Base-by-base conservation (phyloP, 2,329 filamentous ascomycete genomes). In the Scorias spongiosa region DNA sequence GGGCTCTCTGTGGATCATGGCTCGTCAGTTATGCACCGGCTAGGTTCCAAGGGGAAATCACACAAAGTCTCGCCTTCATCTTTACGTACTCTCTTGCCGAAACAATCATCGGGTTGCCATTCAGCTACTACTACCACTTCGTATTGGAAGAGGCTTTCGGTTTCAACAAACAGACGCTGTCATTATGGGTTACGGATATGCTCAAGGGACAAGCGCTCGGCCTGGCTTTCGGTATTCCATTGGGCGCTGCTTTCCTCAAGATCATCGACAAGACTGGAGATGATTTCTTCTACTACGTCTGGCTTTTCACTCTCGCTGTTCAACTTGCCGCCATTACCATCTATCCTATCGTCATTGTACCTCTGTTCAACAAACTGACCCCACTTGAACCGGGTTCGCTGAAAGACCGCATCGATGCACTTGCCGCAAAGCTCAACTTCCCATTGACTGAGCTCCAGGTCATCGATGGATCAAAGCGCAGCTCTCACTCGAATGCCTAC, bases 281-380 rank as follows among this genome's bases (percentile, higher is more conserved):
- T 60, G 77, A 81, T 60, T 98, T 98, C 74, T 95, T 96, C 73
- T 93, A 93, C 69, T 98, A 95, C 63, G 78, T 98, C 45, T 98
- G 89, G 88, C 67, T 91, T 47, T 96, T 98, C 58, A 81, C 84
- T 54, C 79, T 93, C 48, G 80, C 76, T 46, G 77, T 98, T 36
- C 91, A 96, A 67, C 74, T 96, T 49, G 89, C 91, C 63, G 88
- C 85, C 67, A 94, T 95, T 57, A 94, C 91, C 39, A 83, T 95
- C 61, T 98, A 95, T 67, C 91, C 91, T 1, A 85, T 94, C 56
- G 79, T 82, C 49, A 96, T 98, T 54, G 75, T 95, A 40, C 91
- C 91, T 2, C 66, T 98, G 54, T 98, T 98, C 76, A 98, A 98
- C 74, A 98, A 95, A 70, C 77, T 98, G 46, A 93, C 88, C 28